Evolutionary conservation across 352 stramenopile species (phyloP).

Genomic region (Phytophthora pinifolia): DNA sequence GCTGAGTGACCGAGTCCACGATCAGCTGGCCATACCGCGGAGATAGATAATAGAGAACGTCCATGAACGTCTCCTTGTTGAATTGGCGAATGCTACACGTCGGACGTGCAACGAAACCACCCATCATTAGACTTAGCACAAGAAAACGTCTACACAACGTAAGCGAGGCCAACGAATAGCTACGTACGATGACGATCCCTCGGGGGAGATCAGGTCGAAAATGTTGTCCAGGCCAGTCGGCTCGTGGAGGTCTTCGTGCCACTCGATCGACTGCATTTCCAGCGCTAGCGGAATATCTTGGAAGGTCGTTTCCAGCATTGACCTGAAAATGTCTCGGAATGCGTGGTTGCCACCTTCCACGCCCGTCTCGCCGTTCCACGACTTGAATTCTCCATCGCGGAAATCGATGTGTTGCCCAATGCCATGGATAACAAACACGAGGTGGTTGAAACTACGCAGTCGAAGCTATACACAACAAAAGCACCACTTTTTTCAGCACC

Average conservation of each 20-base stretch:
- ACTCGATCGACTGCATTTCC: conserved; percentile 91
- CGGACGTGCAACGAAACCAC: not conserved
- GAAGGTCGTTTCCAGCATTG: conserved; percentile 81
- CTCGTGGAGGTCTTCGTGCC: conserved; percentile 88
- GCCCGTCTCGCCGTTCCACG: conserved; percentile 69
- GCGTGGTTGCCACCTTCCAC: conserved; percentile 78
- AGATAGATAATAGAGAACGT: conserved; percentile 93
- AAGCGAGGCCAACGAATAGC: not conserved
- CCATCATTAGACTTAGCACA: too few species aligned
- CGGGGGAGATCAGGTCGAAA: conserved; percentile 82
- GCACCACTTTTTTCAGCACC: not conserved
- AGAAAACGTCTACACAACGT: too few species aligned
- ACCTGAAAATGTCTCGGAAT: conserved; percentile 76
- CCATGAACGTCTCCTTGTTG: conserved; percentile 94
- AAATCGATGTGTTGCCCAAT: conserved; percentile 88
- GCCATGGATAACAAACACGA: conserved; percentile 87
- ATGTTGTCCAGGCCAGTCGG: conserved; percentile 81
- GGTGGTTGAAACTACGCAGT: conserved; percentile 73
- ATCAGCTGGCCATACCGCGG: conserved; percentile 91
- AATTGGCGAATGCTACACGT: conserved; percentile 85
- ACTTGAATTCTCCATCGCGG: conserved; percentile 81
- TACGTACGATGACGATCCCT: conserved; percentile 68
- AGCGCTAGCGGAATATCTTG: conserved; percentile 77
- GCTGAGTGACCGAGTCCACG: conserved; percentile 87
- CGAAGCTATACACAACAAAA: conserved; percentile 48